Conservation (phyloP, 805 yeast genomes). For the Hanseniaspora meyeri region DNA sequence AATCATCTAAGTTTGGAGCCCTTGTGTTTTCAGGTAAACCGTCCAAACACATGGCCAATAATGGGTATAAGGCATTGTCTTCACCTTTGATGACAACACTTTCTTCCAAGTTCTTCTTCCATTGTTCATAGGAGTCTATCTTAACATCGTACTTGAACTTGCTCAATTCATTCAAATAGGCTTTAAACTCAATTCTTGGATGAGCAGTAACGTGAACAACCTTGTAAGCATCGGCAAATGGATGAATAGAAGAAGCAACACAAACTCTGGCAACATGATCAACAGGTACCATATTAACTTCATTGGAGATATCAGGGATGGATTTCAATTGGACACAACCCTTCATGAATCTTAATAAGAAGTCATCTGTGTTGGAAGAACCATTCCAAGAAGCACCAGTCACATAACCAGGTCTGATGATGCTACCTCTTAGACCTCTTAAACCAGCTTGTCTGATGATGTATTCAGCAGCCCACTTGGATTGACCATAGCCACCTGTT, state of each 20-base stretch:
- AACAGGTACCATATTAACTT: conserved; percentile 93
- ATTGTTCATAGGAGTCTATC: conserved; percentile 53
- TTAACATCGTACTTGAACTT: conserved; percentile 61
- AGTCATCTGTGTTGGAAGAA: conserved; percentile 90
- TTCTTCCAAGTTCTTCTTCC: conserved; percentile 68
- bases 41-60: conserved; percentile 86
- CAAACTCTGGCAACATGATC: conserved; percentile 93
- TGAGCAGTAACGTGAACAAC: conserved; percentile 97
- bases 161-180: conserved; percentile 54
- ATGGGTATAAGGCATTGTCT: conserved; percentile 83
- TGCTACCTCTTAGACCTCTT: conserved; percentile 74
- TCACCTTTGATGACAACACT: conserved; percentile 62
- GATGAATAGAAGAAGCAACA: conserved; percentile 69
- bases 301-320: conserved; percentile 74
- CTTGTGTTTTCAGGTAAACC: conserved; percentile 79
- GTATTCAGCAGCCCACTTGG: conserved; percentile 95
- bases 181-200: conserved; percentile 74
- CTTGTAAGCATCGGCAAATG: conserved; percentile 37
- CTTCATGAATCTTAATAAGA: conserved; percentile 84
- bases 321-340: conserved; percentile 82
- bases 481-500: conserved; percentile 91
- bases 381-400: conserved; percentile 79
- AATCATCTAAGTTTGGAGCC: conserved; percentile 91
- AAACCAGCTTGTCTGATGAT: conserved; percentile 78
- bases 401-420: conserved; percentile 92